Percentiles rank a stretch among this genome's conserved stretches.
Evolutionary conservation across 768 basidiomycete species (phyloP).

Genomic region (Cyathus striatus): DNA sequence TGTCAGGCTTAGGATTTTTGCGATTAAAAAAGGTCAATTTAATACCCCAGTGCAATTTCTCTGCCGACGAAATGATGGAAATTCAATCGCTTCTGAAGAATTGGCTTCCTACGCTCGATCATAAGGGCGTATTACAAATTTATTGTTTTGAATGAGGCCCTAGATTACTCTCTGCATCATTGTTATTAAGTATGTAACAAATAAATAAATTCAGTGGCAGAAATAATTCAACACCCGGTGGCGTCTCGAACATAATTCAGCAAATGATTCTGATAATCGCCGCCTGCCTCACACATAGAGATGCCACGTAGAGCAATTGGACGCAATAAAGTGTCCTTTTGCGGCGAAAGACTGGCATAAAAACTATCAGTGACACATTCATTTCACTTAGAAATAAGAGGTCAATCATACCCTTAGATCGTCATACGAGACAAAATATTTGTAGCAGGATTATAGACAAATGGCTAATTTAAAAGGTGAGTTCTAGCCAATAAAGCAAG

Average conservation of each 20-base stretch:
- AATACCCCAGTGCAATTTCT: too few relatives aligned
- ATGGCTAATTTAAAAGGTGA: slow-evolving; percentile 25
- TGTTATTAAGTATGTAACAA: too few relatives aligned
- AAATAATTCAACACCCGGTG: slow-evolving; percentile 18
- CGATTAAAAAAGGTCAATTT: too few relatives aligned
- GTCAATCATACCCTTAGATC: slow-evolving; percentile 31
- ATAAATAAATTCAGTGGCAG: too few relatives aligned
- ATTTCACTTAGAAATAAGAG: background rate
- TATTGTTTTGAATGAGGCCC: too few relatives aligned
- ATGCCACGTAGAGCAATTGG: slow-evolving; percentile 51
- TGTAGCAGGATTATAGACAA: slow-evolving; percentile 33
- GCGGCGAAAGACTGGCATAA: slow-evolving; percentile 35
- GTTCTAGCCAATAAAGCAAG: background rate
- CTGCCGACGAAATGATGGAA: too few relatives aligned
- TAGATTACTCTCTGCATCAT: too few relatives aligned
- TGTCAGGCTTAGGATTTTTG: too few relatives aligned
- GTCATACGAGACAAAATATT: slow-evolving; percentile 46
- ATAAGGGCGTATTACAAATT: too few relatives aligned
- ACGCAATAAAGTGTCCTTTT: slow-evolving; percentile 58
- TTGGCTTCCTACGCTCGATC: too few relatives aligned
- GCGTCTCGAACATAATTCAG: slow-evolving; percentile 34
- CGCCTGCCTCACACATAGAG: too few relatives aligned
- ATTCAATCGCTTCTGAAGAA: too few relatives aligned
- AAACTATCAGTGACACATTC: slow-evolving; percentile 5
- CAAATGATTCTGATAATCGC: slow-evolving; percentile 38